Percentiles rank a stretch among this genome's conserved stretches.
Conservation (phyloP, 1,284 basidiomycete genomes). For the Sporisorium iseilematis-ciliati region DNA sequence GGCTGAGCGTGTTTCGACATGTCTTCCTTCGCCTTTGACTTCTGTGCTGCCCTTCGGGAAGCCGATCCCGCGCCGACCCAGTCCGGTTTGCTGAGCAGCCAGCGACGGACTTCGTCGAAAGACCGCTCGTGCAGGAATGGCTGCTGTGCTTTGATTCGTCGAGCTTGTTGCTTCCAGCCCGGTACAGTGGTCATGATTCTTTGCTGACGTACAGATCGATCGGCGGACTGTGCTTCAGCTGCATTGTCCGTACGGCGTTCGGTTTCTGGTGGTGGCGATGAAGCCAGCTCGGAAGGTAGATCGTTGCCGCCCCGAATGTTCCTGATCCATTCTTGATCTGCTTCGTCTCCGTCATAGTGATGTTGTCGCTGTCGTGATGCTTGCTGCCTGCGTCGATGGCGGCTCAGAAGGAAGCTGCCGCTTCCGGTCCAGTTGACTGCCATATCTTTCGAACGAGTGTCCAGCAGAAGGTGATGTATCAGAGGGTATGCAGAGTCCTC, state of each 20-base stretch:
- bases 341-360: background rate
- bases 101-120: conserved; percentile 12
- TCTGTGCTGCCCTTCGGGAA: too few relatives aligned
- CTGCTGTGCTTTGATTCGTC: background rate
- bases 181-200: background rate
- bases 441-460: conserved; percentile 13
- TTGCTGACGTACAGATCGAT: background rate
- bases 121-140: background rate
- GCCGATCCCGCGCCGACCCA: conserved; percentile 22
- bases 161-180: background rate
- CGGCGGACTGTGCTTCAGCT: background rate
- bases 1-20: conserved; percentile 15
- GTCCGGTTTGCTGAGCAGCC: conserved; percentile 24
- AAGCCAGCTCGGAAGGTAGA: conserved; percentile 7
- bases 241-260: too few relatives aligned
- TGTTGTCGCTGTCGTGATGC: background rate
- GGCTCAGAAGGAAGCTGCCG: conserved; percentile 28
- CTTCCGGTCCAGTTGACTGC: conserved; percentile 54
- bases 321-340: conserved; percentile 18
- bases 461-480: background rate
- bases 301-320: conserved; percentile 9
- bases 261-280: conserved; percentile 5
- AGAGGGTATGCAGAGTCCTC: background rate
- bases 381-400: conserved; percentile 17
- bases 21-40: background rate